Evolutionary conservation across 441 rosid species (phyloP).

Genomic region (Brassica hybrid): DNA sequence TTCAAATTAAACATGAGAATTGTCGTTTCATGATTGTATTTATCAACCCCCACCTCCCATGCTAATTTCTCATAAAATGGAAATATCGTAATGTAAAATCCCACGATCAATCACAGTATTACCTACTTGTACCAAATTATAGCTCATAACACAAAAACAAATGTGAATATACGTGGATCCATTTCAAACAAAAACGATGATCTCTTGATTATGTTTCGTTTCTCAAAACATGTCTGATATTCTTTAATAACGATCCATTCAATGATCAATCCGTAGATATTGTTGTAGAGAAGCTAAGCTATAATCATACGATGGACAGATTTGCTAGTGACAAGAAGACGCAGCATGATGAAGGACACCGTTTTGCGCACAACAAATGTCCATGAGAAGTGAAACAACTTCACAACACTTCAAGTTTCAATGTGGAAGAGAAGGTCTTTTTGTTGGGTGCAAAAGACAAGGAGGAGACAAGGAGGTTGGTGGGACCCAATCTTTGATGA

Average conservation of each 20-base stretch:
- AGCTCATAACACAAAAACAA: neutral
- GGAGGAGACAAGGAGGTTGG: conserved; percentile 45
- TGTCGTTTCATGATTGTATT: conserved; percentile 42
- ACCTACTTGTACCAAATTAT: neutral
- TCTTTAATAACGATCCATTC: conserved; percentile 18
- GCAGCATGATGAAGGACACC: conserved; percentile 37
- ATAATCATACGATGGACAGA: conserved; percentile 10
- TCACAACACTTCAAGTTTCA: conserved; percentile 43
- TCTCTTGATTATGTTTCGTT: conserved; percentile 19
- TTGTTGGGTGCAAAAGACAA: conserved; percentile 36
- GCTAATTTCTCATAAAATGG: conserved; percentile 17
- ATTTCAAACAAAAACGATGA: conserved; percentile 23
- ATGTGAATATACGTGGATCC: neutral
- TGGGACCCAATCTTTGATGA: conserved; percentile 52
- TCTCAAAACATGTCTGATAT: conserved; percentile 17
- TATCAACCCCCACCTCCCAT: conserved; percentile 36
- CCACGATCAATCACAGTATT: too few relatives aligned
- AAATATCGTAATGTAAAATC: neutral
- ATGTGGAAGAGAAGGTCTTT: conserved; percentile 23
- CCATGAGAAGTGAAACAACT: conserved; percentile 41
- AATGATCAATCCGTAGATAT: neutral
- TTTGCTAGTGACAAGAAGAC: conserved; percentile 23
- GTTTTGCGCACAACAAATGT: conserved; percentile 33
- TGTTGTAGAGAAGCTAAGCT: conserved; percentile 15
- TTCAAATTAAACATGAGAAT: conserved; percentile 35